Evolutionary conservation across 2,329 filamentous ascomycete genomes (phyloP), one percentile per base, ranked within the genome.

Genomic region (Nemania serpens): DNA sequence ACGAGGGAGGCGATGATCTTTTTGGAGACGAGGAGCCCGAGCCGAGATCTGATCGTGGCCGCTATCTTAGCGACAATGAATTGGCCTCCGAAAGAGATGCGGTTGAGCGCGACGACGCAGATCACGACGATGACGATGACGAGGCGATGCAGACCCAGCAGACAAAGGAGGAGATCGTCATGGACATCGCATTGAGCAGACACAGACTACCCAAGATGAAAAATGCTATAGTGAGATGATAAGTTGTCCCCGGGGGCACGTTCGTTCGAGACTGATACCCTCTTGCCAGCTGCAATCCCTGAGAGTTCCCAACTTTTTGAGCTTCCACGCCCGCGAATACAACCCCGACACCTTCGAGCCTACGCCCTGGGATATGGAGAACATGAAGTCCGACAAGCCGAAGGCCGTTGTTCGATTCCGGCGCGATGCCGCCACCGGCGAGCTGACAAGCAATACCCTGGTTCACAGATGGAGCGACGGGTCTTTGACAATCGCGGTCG

Each of bases 381-480:
- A 87, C 64, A 80, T 80, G 50, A 76, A 75, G 46, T 68, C 87
- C 75, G 73, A 85, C 68, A 73, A 85, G 75, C 77, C 89, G 34
- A 83, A 87, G 69, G 85, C 86, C 39, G 88, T 89, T 1, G 82
- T 91, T 49, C 87, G 90, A 62, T 91, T 88, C 76, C 86, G 88
- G 55, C 85, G 83, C 69, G 87, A 91, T 59, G 81, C 86, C 10
- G 82, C 81, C n/a, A 88, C 86, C 1, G 82, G 84, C 50, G 79
- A 86, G 63, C 79, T 93, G 12, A 85, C 90, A 71, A 93, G 90
- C 71, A 94, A 94, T 72, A 85, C 91, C 2, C 84, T 88, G 64
- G 78, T 94, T 33, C 85, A 91, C 71, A 84, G 85, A 67, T 94
- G 91, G 91, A 91, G 88, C 63, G 91, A 94, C 70, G 91, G 91